Base-by-base conservation (phyloP, 768 basidiomycete species). In the Tricholoma terreum region DNA sequence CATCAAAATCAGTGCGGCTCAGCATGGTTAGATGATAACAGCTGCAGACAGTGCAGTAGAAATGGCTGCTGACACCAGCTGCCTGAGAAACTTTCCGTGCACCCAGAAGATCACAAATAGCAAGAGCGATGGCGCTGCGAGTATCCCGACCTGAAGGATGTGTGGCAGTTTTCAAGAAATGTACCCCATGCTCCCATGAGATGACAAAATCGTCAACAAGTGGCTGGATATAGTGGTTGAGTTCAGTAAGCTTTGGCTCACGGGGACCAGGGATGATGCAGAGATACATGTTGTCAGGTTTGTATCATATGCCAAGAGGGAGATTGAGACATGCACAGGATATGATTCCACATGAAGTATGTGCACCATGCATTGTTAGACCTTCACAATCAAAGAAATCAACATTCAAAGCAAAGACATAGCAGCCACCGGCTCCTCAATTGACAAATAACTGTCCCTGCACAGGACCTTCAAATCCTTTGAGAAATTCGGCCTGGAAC, bases 31-130 rank as follows among this genome's bases (percentile, higher is more conserved):
- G 45, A 24, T 36, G 21, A 33, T 51, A 43, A 27, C 54, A 42
- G 19, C 58, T 30, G 34, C 74, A 75, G 14, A 65, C 54, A 2
- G 68, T 63, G 51, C 75, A 76, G 57, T 72, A 69, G 19, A 60
- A 53, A 4, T 58, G 56, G 0, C 70, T 58, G 12, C 60, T 15
- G n/a, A n/a, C 19, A 6, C 58, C 58, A 0, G 58, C 62, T 24
- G 70, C 61, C 1, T 71, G 72, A 2, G 65, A 56, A 0, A 68
- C 61, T 50, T 70, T 62, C 8, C 70, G 64, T 14, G 68, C 59
- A 0, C 69, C 74, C 1, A 65, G 71, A 6, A 72, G 54, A 33
- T 55, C 54, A 36, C 54, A 55, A 48, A 55, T 31, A 17, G 48
- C 17, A 5, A 24, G 54, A 21, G 8, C 31, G 27, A 55, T 12